Base-by-base conservation (phyloP, 2,329 filamentous ascomycete species). In the Boeremia lycopersici region DNA sequence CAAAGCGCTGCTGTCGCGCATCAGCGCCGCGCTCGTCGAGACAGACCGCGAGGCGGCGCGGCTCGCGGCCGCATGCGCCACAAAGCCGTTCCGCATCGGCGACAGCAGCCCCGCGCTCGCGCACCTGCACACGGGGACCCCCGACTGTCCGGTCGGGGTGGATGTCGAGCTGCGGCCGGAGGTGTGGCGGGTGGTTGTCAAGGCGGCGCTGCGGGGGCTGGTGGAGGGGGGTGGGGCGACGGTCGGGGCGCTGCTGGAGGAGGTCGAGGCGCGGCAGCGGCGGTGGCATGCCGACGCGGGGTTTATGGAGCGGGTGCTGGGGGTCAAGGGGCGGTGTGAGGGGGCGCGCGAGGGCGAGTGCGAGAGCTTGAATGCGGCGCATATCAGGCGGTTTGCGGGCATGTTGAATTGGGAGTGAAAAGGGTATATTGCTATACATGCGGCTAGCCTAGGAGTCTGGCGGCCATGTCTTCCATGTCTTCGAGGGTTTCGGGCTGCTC, bases 401-500 rank as follows among this genome's bases (percentile, higher is more conserved):
- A 40, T 36, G 13, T 45, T 67, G 34, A 44, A 55, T 2, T 67
- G 59, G 59, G 59, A 65, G 9, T 60, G 23, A 56, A 4, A 19
- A 12, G 11, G 9, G 10, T 4, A 5, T 9, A 23, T 9, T 30
- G 23, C 7, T 15, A 25, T 15, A 28, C 23, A 13, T 31, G 38
- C 15, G 13, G 43, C n/a, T 48, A 74, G 6, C 61, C 84, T 71
- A 96, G 74, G 73, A 95, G 76, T 4, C 88, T 89, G 39, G 88
- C 84, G 49, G 91, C 91, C 76, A 93, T 76, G 35, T 87, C 86
- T 77, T 93, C 90, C 64, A 92, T 80, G 74, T 93, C 89, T 73
- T 91, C 88, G 65, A 93, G 77, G 36, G 89, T 93, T 76, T 92
- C 88, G 11, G 89, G 89, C 77, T 91, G 87, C 47, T 86, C 82